Conservation (phyloP, 169 alveolate species). For the Amoebophrya sp. region DNA sequence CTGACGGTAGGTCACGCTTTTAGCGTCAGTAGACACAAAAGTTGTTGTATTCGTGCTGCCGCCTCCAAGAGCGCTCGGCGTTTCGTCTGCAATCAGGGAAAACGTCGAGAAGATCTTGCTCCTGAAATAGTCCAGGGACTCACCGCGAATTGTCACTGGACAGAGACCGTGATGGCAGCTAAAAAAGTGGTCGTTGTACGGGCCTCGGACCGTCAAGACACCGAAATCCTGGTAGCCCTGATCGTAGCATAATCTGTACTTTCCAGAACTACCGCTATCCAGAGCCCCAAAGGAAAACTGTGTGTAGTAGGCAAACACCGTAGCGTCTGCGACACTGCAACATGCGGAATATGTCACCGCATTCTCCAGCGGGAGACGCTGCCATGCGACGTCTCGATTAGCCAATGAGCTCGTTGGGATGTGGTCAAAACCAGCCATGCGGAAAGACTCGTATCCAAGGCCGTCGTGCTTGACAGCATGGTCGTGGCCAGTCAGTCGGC, state of each 20-base stretch:
- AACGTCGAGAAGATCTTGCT: background rate
- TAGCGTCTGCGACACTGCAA: background rate
- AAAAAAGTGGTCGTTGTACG: background rate
- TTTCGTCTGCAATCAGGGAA: background rate
- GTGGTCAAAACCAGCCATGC: background rate
- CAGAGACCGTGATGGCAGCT: background rate
- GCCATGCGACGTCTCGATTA: background rate
- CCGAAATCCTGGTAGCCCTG: slow-evolving; percentile 8
- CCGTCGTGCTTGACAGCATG: no score
- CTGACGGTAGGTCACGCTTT: background rate
- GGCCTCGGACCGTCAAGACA: background rate
- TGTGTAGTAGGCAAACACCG: background rate
- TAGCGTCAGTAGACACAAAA: no score
- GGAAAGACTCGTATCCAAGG: no score
- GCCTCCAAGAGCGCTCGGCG: no score
- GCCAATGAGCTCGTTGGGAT: background rate
- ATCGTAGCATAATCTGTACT: background rate
- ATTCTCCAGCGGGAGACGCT: background rate
- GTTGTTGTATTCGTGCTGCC: background rate
- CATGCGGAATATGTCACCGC: background rate
- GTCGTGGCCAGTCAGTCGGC: no score
- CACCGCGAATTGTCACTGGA: background rate
- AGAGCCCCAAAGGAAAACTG: background rate
- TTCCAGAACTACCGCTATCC: background rate
- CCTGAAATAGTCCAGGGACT: background rate